Base-by-base conservation (phyloP, 495 filamentous ascomycete genomes). In the Stereocaulon alpinum region DNA sequence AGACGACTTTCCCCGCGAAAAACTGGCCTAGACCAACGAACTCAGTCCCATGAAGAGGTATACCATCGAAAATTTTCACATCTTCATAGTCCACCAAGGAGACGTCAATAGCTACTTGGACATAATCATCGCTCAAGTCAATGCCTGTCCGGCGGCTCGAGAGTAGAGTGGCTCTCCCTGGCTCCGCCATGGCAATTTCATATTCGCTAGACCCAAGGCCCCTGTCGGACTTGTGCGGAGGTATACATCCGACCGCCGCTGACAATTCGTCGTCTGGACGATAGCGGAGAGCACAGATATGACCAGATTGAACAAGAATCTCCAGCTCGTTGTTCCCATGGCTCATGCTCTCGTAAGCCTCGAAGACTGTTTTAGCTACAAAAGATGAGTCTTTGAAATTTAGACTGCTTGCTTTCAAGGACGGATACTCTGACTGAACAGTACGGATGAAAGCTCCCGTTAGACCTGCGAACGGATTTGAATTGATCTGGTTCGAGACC, bases 371-470 rank as follows among this genome's bases (percentile, higher is more conserved):
- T 41, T 48, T 0, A 14, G 10, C 24, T 10, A n/a, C 30, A 24
- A n/a, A 42, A 4, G 27, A 24, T 10, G 11, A 41, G 6, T 60
- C 56, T 24, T 60, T 17, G 3, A 44, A 47, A 4, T 55, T 24
- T 6, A 66, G 49, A 49, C 64, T 58, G 3, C 42, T 40, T 5
- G 56, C 51, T 29, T 57, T 62, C 14, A 66, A 47, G 18, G 59
- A 58, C 37, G 64, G 64, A 24, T 65, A 58, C 40, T 66, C 64
- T 2, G 63, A 42, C 20, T 65, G 62, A 6, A 66, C 30, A 0
- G 64, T 66, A 27, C 59, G 47, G 12, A 66, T 18, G 2, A 66
- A 47, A 55, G 40, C 60, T 17, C 58, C 63, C 10, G 59, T 63
- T 0, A 65, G 44, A 12, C 51, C 48, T 18, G 43, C 7, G 50